phyloP scores from a whole-genome alignment of 2,329 filamentous ascomycete species.

The Aspergillus tamarii region DNA sequence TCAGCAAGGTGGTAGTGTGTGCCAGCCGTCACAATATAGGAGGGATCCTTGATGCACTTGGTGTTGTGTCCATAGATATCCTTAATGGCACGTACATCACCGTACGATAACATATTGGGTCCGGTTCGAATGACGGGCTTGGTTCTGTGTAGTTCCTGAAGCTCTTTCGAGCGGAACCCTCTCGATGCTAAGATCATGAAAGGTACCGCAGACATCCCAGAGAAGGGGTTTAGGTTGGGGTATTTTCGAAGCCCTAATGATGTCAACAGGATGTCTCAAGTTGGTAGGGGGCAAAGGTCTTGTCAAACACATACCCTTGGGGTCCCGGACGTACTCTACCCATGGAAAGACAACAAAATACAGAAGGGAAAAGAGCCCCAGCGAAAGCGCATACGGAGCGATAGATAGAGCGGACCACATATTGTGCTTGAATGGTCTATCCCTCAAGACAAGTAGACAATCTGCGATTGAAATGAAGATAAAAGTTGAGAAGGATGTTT shows the following conservation, averaged over 20 bases:
- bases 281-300: too few species aligned
- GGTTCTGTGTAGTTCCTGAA: conserved; percentile 51
- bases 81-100: conserved; percentile 49
- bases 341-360: conserved; percentile 32
- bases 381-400: conserved; percentile 28
- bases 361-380: conserved; percentile 25
- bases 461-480: background rate
- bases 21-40: conserved; percentile 51
- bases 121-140: conserved; percentile 51
- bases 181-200: conserved; percentile 52
- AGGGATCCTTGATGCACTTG: conserved; percentile 54
- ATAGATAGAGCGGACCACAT: conserved; percentile 26
- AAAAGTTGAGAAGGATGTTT: background rate
- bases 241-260: conserved; percentile 50
- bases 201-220: conserved; percentile 51
- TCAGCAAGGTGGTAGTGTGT: conserved; percentile 58
- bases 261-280: background rate
- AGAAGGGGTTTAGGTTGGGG: conserved; percentile 47
- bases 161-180: conserved; percentile 48
- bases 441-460: background rate
- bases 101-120: conserved; percentile 51
- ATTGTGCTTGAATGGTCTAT: background rate
- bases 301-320: conserved; percentile 27
- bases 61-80: conserved; percentile 58
- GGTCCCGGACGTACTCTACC: conserved; percentile 31